Conservation (phyloP, 306 rosid species). For the Trifolium fragiferum region DNA sequence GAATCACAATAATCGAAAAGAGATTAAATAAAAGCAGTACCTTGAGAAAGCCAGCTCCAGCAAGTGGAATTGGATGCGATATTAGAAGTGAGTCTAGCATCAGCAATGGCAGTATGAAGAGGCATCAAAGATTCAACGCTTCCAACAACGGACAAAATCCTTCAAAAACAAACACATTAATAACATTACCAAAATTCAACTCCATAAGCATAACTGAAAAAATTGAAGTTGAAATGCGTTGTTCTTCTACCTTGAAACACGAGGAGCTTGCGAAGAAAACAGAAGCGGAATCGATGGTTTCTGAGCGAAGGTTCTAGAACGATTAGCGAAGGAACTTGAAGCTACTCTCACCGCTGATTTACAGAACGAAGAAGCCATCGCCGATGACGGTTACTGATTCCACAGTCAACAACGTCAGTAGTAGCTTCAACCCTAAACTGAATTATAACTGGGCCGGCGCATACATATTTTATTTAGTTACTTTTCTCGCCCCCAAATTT, state of each 20-base stretch:
- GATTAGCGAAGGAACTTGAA: conserved; percentile 57
- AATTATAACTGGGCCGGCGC: background rate
- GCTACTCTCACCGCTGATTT: conserved; percentile 68
- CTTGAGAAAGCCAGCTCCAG: conserved; percentile 93
- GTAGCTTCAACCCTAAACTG: conserved; percentile 6
- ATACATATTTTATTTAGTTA: too few relatives aligned
- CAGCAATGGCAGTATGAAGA: conserved; percentile 81
- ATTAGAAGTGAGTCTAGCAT: conserved; percentile 83
- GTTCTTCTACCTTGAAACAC: conserved; percentile 60
- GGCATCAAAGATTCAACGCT: conserved; percentile 81
- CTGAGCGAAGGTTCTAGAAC: conserved; percentile 52
- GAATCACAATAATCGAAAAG: background rate
- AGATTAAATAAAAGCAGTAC: conserved; percentile 45
- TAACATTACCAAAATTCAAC: background rate
- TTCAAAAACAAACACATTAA: conserved; percentile 26
- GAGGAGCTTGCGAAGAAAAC: conserved; percentile 51
- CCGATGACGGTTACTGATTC: conserved; percentile 6
- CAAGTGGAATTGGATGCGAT: conserved; percentile 72
- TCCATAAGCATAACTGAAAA: conserved; percentile 4
- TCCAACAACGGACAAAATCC: conserved; percentile 69
- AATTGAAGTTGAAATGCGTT: background rate
- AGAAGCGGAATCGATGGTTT: conserved; percentile 50
- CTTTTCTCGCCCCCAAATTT: too few relatives aligned
- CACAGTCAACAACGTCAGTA: background rate
- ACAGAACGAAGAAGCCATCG: conserved; percentile 61